A percentile compares a stretch with the other conserved stretches of the same genome.
Conservation (phyloP, 352 stramenopile genomes). For the Halophytophthora batemanensis region DNA sequence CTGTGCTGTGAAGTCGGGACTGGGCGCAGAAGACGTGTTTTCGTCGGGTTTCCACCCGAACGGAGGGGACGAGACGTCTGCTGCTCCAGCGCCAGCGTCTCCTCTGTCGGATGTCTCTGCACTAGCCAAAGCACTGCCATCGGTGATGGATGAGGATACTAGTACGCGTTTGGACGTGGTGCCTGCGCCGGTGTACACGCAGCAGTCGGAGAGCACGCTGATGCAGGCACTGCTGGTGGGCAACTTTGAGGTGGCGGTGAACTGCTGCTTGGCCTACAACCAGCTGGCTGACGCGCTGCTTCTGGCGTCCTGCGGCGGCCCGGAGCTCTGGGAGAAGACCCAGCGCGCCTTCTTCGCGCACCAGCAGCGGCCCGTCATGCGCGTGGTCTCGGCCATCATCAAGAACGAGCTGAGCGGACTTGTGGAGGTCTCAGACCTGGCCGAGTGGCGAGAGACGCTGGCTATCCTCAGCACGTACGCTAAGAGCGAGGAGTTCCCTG, state of each 20-base stretch:
- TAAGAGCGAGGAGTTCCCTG: slow-evolving; percentile 96
- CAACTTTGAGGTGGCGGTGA: slow-evolving; percentile 97
- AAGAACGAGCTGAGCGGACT: slow-evolving; percentile 89
- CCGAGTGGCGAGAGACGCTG: slow-evolving; percentile 96
- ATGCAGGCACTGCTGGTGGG: slow-evolving; percentile 96
- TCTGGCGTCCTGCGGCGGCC: slow-evolving; percentile 90
- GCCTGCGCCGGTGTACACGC: slow-evolving; percentile 73
- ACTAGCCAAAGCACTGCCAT: slow-evolving; percentile 43
- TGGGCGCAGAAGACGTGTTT: slow-evolving; percentile 77
- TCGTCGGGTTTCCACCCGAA: slow-evolving; percentile 66
- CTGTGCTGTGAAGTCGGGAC: slow-evolving; percentile 33
- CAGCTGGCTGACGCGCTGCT: slow-evolving; percentile 96
- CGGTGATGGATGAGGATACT: slow-evolving; percentile 53
- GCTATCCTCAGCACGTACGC: slow-evolving; percentile 97
- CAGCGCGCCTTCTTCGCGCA: slow-evolving; percentile 94
- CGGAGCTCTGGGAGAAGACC: slow-evolving; percentile 95
- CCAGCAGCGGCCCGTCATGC: slow-evolving; percentile 91
- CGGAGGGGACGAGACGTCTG: slow-evolving; percentile 15
- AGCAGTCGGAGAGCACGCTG: slow-evolving; percentile 89
- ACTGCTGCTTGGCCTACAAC: slow-evolving; percentile 95
- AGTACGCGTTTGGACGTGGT: slow-evolving; percentile 72
- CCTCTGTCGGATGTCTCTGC: slow-evolving; percentile 49
- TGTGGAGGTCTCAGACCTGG: slow-evolving; percentile 88
- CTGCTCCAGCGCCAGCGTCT: slow-evolving; percentile 26
- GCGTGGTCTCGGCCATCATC: slow-evolving; percentile 95